A percentile compares a stretch with the other conserved stretches of the same genome.
Evolutionary conservation across 306 rosid species (phyloP).

Genomic region (Canavalia ensiformis): DNA sequence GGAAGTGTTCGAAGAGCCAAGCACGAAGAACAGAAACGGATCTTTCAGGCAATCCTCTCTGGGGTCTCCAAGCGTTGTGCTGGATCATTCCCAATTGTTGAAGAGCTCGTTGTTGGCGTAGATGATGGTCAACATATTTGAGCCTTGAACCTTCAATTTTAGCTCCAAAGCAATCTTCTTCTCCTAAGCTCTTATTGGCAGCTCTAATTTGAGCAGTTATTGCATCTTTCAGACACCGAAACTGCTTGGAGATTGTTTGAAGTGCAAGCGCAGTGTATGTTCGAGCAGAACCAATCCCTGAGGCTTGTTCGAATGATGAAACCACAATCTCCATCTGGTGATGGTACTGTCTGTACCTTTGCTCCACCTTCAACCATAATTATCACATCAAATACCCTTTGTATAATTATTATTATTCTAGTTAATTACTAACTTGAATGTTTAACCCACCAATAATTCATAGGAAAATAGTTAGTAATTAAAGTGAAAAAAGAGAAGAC

Average conservation of each 20-base stretch:
- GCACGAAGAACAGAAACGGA: constrained; percentile 99
- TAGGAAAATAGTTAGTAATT: not conserved
- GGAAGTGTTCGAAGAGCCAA: constrained; percentile 99
- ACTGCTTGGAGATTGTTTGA: constrained; percentile 94
- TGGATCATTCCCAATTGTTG: constrained; percentile 99
- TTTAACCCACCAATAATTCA: too few relatives aligned
- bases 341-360: constrained; percentile 94
- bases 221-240: constrained; percentile 93
- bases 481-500: not conserved
- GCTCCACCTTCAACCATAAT: constrained; percentile 75
- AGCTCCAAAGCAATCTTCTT: constrained; percentile 78
- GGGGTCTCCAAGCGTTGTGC: constrained; percentile 99
- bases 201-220: constrained; percentile 76
- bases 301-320: constrained; percentile 83
- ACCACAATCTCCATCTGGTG: constrained; percentile 95
- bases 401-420: too few relatives aligned
- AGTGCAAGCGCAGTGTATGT: constrained; percentile 94
- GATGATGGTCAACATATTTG: constrained; percentile 92
- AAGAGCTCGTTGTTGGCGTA: constrained; percentile 94
- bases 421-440: too few relatives aligned
- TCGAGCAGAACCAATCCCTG: constrained; percentile 87
- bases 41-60: constrained; percentile 96
- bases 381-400: not conserved
- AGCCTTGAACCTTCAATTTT: constrained; percentile 89
- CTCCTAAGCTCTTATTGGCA: constrained; percentile 87